Conservation (phyloP, 306 rosid species). For the Glycyrrhiza uralensis region DNA sequence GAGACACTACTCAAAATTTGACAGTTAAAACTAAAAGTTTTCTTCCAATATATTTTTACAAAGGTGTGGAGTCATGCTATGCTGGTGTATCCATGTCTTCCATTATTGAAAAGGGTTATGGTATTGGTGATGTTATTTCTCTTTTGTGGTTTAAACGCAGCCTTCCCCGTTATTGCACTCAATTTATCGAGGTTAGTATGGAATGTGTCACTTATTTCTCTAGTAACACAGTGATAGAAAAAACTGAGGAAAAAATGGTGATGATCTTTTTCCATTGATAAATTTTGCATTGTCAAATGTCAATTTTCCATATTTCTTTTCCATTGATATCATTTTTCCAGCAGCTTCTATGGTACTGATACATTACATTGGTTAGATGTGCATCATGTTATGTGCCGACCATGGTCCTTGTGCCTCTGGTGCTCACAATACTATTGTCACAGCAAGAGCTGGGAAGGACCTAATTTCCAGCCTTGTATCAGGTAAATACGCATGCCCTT, state of each 20-base stretch:
- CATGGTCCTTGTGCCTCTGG: conserved; percentile 99
- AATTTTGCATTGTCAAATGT: neutral
- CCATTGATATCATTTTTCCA: neutral
- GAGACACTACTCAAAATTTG: conserved; percentile 21
- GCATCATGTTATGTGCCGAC: conserved; percentile 97
- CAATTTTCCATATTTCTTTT: conserved; percentile 17
- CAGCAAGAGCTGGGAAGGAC: conserved; percentile 99
- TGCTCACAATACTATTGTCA: conserved; percentile 96
- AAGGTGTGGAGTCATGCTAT: conserved; percentile 99
- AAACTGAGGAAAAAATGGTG: no score
- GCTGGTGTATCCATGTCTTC: conserved; percentile 99
- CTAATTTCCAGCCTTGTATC: conserved; percentile 94
- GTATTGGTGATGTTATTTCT: conserved; percentile 96
- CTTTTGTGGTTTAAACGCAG: conserved; percentile 98
- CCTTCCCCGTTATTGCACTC: conserved; percentile 95
- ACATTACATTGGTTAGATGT: conserved; percentile 58
- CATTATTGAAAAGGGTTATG: conserved; percentile 83
- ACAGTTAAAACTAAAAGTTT: conserved; percentile 24
- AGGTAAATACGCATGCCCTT: conserved; percentile 53
- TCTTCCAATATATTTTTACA: conserved; percentile 28
- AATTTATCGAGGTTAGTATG: conserved; percentile 96
- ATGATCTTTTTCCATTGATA: no score
- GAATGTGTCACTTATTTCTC: no score
- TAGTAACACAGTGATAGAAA: no score
- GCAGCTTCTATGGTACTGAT: conserved; percentile 28